These are phyloP conservation scores for Hamamelis virginiana DNA, from an alignment of 164 flowering plant genomes.

Conservation along the genomic window DNA sequence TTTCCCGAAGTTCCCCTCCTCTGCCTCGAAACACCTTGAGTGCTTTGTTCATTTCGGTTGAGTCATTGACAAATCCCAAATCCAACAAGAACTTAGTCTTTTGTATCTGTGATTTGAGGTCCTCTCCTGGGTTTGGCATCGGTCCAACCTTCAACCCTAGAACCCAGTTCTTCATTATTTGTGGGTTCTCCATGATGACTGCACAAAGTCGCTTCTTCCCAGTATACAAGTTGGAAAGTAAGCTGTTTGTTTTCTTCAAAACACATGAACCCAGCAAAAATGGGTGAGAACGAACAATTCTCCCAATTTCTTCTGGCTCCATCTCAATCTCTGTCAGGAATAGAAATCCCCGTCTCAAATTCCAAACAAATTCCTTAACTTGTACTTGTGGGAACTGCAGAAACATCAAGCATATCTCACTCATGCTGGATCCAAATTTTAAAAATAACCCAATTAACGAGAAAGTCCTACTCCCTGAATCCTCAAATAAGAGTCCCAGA, in stretches of 20 bases:
- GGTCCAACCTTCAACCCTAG: slow-evolving; percentile 34
- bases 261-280: slow-evolving; percentile 43
- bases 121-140: slow-evolving; percentile 27
- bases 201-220: slow-evolving; percentile 46
- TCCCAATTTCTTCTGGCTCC: slow-evolving; percentile 42
- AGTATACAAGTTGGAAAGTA: slow-evolving; percentile 34
- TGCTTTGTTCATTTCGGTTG: slow-evolving; percentile 52
- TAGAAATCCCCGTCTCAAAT: slow-evolving; percentile 37
- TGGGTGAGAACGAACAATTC: slow-evolving; percentile 36
- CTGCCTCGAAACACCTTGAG: slow-evolving; percentile 55
- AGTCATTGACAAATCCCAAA: slow-evolving; percentile 52
- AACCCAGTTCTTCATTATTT: slow-evolving; percentile 47
- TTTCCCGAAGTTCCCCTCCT: slow-evolving; percentile 61
- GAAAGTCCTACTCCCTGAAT: slow-evolving; percentile 44
- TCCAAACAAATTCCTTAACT: slow-evolving; percentile 37
- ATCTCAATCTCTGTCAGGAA: slow-evolving; percentile 54
- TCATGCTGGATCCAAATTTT: slow-evolving; percentile 43
- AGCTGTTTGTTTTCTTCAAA: slow-evolving; percentile 39
- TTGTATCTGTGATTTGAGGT: slow-evolving; percentile 14
- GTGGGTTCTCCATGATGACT: slow-evolving; percentile 53
- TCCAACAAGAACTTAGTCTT: slow-evolving; percentile 54
- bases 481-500: slow-evolving; percentile 50
- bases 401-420: slow-evolving; percentile 37
- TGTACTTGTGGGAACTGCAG: slow-evolving; percentile 41
- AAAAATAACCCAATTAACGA: slow-evolving; percentile 39